Evolutionary conservation across 1,139 yeast genomes (phyloP).

Genomic region (Candida pseudoviswanathii): DNA sequence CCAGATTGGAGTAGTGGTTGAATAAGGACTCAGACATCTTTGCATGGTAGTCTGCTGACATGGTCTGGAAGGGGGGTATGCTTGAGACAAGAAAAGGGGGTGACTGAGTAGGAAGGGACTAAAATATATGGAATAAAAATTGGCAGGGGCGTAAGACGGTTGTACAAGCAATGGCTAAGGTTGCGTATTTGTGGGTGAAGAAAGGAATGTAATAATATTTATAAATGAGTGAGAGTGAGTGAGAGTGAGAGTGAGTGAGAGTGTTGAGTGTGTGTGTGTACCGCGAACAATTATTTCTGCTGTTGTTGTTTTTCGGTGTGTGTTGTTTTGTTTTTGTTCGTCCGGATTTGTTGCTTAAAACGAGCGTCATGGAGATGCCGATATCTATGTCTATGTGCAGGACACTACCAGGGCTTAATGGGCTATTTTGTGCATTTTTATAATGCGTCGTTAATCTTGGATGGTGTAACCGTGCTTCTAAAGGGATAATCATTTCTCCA

Average conservation of each 20-base stretch:
- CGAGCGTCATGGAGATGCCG: not conserved
- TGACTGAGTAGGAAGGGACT: no score
- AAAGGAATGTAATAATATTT: not conserved
- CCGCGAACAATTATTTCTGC: not conserved
- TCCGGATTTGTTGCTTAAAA: not conserved
- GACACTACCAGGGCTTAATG: no score
- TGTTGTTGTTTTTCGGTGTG: not conserved
- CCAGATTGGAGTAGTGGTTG: conserved; percentile 10
- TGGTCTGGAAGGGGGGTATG: no score
- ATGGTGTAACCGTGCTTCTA: not conserved
- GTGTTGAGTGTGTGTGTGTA: not conserved
- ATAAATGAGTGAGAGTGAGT: not conserved
- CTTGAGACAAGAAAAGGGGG: no score
- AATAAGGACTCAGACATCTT: conserved; percentile 12
- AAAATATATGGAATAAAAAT: not conserved
- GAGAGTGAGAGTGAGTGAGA: not conserved
- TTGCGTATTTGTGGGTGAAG: not conserved
- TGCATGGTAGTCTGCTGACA: conserved; percentile 15
- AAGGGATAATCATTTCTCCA: not conserved
- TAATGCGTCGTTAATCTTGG: not conserved
- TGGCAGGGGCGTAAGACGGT: not conserved
- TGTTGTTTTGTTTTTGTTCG: not conserved
- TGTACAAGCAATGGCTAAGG: not conserved
- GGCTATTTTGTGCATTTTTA: no score
- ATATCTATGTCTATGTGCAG: not conserved